Evolutionary conservation across 1,284 basidiomycete species (phyloP).

Genomic region (Naganishia sp.): DNA sequence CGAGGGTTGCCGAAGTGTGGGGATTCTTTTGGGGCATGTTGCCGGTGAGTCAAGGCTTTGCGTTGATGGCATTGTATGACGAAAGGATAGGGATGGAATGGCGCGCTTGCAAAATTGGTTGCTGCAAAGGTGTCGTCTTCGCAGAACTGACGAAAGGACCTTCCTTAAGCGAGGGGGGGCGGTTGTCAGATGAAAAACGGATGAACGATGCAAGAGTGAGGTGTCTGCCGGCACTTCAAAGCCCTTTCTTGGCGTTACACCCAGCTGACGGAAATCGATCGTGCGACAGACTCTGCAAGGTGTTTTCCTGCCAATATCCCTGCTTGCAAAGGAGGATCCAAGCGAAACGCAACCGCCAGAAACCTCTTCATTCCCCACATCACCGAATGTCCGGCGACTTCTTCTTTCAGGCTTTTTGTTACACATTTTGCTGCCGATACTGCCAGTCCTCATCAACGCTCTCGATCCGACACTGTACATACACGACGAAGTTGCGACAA

Average conservation of each 20-base stretch:
- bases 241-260: neutral
- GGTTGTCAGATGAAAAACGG: too few relatives aligned
- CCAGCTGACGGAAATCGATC: neutral
- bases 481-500: neutral
- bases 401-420: constrained; percentile 52
- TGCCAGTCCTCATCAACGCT: constrained; percentile 42
- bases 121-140: too few relatives aligned
- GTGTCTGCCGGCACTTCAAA: too few relatives aligned
- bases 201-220: too few relatives aligned
- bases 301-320: constrained; percentile 56
- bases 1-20: constrained; percentile 83
- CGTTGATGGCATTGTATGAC: neutral
- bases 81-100: too few relatives aligned
- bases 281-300: constrained; percentile 52
- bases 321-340: constrained; percentile 41
- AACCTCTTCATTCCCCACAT: neutral
- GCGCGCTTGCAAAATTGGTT: too few relatives aligned
- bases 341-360: neutral
- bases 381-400: constrained; percentile 50
- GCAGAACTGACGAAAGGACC: too few relatives aligned
- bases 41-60: constrained; percentile 55
- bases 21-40: constrained; percentile 91
- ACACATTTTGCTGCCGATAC: constrained; percentile 51
- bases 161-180: too few relatives aligned
- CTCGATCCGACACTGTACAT: constrained; percentile 13